These are phyloP conservation scores for Ogataea haglerorum DNA, from an alignment of 805 yeast species.

Conservation along the genomic window DNA sequence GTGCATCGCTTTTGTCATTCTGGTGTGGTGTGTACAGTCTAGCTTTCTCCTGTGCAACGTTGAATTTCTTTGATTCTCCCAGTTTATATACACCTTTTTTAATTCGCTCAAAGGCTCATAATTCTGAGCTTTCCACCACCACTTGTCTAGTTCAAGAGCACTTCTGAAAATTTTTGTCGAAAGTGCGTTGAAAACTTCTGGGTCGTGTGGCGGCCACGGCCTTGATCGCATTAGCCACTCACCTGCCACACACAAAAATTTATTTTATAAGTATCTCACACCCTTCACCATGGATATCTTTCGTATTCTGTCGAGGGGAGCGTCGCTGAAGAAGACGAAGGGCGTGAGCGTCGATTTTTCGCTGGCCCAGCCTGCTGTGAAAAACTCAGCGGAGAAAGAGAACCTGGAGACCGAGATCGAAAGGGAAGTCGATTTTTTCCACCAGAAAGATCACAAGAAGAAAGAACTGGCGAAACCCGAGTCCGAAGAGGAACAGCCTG, in stretches of 20 bases:
- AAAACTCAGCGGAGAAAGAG: slow-evolving; percentile 33
- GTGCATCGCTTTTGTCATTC: background rate
- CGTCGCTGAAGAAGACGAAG: slow-evolving; percentile 62
- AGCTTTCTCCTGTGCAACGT: too few species aligned
- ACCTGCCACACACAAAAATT: slow-evolving; percentile 12
- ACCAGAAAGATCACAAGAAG: slow-evolving; percentile 31
- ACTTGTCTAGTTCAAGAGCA: background rate
- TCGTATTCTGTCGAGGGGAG: slow-evolving; percentile 81
- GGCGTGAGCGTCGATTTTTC: slow-evolving; percentile 42
- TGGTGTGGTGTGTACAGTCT: background rate
- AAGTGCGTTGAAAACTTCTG: slow-evolving; percentile 13
- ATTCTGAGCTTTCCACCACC: slow-evolving; percentile 5
- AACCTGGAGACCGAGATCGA: slow-evolving; percentile 50
- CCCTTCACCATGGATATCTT: slow-evolving; percentile 75
- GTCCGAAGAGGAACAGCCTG: slow-evolving; percentile 14
- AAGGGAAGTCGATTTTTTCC: slow-evolving; percentile 82
- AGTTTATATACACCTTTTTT: background rate
- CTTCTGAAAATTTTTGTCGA: slow-evolving; percentile 21
- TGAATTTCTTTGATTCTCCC: background rate
- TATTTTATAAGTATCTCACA: slow-evolving; percentile 1
- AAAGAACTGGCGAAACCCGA: background rate
- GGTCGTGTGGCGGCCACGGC: slow-evolving; percentile 15
- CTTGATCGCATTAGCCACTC: slow-evolving; percentile 8
- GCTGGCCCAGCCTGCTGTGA: slow-evolving; percentile 25
- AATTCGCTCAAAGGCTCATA: slow-evolving; percentile 5